Base-by-base conservation (phyloP, 352 stramenopile genomes). In the Phytophthora sp. region DNA sequence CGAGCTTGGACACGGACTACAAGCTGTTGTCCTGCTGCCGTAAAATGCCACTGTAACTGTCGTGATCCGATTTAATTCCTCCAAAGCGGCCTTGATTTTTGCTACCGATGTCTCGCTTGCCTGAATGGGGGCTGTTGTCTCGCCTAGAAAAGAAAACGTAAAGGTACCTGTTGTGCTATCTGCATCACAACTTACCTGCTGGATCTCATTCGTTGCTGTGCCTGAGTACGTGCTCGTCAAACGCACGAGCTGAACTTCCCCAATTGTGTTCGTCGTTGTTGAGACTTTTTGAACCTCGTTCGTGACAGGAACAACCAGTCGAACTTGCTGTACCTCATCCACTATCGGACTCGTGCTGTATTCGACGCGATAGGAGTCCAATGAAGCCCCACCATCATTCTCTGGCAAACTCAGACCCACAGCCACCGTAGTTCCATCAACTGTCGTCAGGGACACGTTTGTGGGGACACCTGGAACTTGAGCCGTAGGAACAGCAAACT, bases 331-430 rank as follows among this genome's bases (percentile, higher is more conserved):
- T 11, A 94, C 79, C 57, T 96, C 86, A 45, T 96, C 87, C 17
- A 79, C 59, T 55, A 98, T 94, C 13, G 89, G 82, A 24, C 27
- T 79, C 0, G 74, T 81, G 2, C 88, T 91, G 51, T 91, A 98
- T 67, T 99, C 95, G 8, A 99, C 87, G 28, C 79, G 78, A 50
- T 98, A 99, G 7, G 90, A 87, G 49, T 97, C 88, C 7, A 99
- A 48, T 0, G 79, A 64, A 5, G 86, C 66, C 4, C 94, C 95
- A 20, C 96, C 95, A 54, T 97, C 89, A 42, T 89, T 89, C 35
- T 82, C 62, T 13, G 95, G 92, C 5, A 81, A 76, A 28, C 74
- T 70, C 24, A 99, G 74, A 2, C 61, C 58, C 12, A 99, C 79
- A 3, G 80, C 74, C 0, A 99, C 65, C 1, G 87, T 96, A 10